Conservation (phyloP, 2,329 filamentous ascomycete genomes). For the Exutisphaerella laricina region DNA sequence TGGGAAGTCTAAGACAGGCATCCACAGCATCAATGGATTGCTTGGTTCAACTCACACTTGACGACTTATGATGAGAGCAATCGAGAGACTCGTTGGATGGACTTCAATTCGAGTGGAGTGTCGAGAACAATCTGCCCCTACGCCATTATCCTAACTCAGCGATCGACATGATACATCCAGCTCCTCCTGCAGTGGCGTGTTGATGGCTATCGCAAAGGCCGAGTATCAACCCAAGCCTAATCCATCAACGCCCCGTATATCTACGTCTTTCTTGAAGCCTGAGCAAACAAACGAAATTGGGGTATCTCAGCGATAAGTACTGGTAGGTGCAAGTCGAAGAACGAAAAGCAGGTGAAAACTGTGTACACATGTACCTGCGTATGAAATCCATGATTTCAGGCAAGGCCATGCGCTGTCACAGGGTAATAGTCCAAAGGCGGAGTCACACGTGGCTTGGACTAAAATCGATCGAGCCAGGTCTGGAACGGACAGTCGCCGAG, state of each 20-base stretch:
- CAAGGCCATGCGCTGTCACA: not conserved
- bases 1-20: not conserved
- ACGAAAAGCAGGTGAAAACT: not conserved
- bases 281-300: not conserved
- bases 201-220: too few relatives aligned
- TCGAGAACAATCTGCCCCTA: not conserved
- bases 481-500: too few relatives aligned
- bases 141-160: too few relatives aligned
- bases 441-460: too few relatives aligned
- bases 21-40: not conserved
- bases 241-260: too few relatives aligned
- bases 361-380: not conserved
- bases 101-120: not conserved
- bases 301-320: constrained; percentile 1
- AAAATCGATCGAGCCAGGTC: too few relatives aligned
- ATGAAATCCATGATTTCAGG: not conserved
- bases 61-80: not conserved
- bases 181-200: too few relatives aligned
- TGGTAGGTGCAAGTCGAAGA: not conserved
- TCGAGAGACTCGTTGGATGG: not conserved
- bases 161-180: too few relatives aligned
- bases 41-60: not conserved
- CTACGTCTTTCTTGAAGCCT: too few relatives aligned
- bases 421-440: not conserved
- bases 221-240: too few relatives aligned